Evolutionary conservation across 257 asterid species (phyloP), one percentile per base, ranked within the genome.

Genomic region (Handroanthus guayacan): DNA sequence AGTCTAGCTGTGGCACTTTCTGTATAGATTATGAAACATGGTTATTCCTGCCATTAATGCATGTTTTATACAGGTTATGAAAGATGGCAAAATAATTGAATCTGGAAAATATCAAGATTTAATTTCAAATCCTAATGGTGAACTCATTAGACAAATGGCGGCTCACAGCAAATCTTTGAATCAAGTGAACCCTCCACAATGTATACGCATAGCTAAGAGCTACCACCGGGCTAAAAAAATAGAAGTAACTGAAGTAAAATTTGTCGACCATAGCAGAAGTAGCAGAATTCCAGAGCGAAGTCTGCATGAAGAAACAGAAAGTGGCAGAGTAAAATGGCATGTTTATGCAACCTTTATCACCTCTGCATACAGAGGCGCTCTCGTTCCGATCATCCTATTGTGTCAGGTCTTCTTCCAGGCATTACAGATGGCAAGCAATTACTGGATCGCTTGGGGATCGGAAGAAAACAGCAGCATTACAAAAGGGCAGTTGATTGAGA

Each of bases 381-480:
- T 92, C 6, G 97, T 92, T 71, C 93, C 95, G 0, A 34, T 89
- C 4, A 84, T 88, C 17, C 87, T 92, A n/a, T 47, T 91, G 34
- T 92, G 96, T 64, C 98, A 92, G 52, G 83, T 89, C 74, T 74
- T 89, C 51, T 92, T 92, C 86, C 96, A 92, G 81, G 87, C 84
- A 65, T 75, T 92, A 66, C 98, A 92, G 62, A 92, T 92, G 81
- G 92, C 85, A 8, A 92, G 98, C 88, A 91, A 91, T 69, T 92
- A 92, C 62, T 92, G 98, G 98, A 86, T 92, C 10, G 92, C 98
- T 11, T 92, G 98, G 98, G 98, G 89, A 67, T 84, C 97, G 1
- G 91, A 81, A 60, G 84, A 77, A 75, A 83, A 82, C 58, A 85
- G 81, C 6, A 67, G 80, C 39, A 92, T 88, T 50, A 83, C 82